Evolutionary conservation across 257 asterid species (phyloP).

Genomic region (Fraxinus quadrangulata): DNA sequence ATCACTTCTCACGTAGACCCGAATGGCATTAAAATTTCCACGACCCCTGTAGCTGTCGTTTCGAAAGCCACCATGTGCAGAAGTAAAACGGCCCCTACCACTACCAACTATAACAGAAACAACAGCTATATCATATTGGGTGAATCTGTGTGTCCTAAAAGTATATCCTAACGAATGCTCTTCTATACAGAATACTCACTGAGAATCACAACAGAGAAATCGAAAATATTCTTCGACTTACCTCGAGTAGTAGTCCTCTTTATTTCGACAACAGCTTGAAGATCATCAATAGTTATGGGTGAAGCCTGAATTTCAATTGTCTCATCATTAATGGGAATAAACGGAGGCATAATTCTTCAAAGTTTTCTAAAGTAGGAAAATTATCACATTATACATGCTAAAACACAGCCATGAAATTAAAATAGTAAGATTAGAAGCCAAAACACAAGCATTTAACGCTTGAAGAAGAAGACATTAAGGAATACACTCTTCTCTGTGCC

Average conservation of each 20-base stretch:
- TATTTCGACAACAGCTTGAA: constrained; percentile 67
- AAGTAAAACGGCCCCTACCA: constrained; percentile 56
- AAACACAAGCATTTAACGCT: background rate
- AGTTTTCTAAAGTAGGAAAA: constrained; percentile 15
- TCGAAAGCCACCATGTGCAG: constrained; percentile 65
- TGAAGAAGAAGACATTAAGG: background rate
- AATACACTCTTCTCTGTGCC: background rate
- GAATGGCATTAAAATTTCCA: constrained; percentile 53
- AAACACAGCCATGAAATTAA: background rate
- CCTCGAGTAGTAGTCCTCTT: constrained; percentile 86
- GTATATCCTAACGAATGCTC: background rate
- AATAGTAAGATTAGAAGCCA: background rate
- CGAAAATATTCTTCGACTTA: constrained; percentile 24
- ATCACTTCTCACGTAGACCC: constrained; percentile 59
- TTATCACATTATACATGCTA: background rate
- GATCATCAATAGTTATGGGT: constrained; percentile 60
- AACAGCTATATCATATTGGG: constrained; percentile 6
- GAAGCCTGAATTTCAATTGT: constrained; percentile 54
- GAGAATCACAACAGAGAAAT: background rate
- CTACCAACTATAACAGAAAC: constrained; percentile 49
- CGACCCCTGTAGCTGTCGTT: constrained; percentile 60
- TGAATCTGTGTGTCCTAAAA: constrained; percentile 7
- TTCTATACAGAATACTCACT: background rate
- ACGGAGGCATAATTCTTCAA: background rate
- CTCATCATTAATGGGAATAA: background rate